Conservation (phyloP, 345 rosid species). For the Diplotaxis tenuifolia region DNA sequence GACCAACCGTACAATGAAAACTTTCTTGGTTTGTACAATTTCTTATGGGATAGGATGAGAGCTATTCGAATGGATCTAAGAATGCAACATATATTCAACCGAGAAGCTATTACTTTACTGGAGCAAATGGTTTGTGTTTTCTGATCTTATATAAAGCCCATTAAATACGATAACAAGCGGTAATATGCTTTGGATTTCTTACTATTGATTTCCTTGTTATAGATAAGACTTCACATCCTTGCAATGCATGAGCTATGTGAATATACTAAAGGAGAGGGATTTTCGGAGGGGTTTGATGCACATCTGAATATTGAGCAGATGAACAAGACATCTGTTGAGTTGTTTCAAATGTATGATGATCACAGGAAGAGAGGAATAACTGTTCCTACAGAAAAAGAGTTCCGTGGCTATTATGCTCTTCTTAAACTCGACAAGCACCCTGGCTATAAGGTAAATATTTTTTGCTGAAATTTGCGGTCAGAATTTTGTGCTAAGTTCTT, state of each 20-base stretch:
- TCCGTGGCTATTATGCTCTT: slow-evolving; percentile 98
- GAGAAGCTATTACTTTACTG: slow-evolving; percentile 76
- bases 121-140: slow-evolving; percentile 83
- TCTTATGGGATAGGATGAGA: slow-evolving; percentile 99
- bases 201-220: slow-evolving; percentile 39
- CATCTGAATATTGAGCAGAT: slow-evolving; percentile 98
- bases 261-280: slow-evolving; percentile 93
- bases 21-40: slow-evolving; percentile 85
- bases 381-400: slow-evolving; percentile 78
- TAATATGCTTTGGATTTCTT: slow-evolving; percentile 16
- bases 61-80: slow-evolving; percentile 94
- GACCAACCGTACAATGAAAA: slow-evolving; percentile 76
- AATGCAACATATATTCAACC: slow-evolving; percentile 92
- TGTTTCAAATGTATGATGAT: slow-evolving; percentile 98
- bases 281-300: slow-evolving; percentile 96
- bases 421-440: slow-evolving; percentile 99
- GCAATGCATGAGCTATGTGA: slow-evolving; percentile 98
- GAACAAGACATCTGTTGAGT: slow-evolving; percentile 96
- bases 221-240: slow-evolving; percentile 94
- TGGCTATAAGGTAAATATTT: slow-evolving; percentile 78
- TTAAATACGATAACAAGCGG: background rate
- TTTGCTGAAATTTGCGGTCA: slow-evolving; percentile 20
- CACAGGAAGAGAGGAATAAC: slow-evolving; percentile 84
- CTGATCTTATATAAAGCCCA: background rate
- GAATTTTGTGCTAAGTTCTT: slow-evolving; percentile 18